A percentile compares a stretch with the other conserved stretches of the same genome.
These are phyloP conservation scores for Agrocybe praecox DNA, from an alignment of 768 basidiomycete genomes.

Conservation along the genomic window DNA sequence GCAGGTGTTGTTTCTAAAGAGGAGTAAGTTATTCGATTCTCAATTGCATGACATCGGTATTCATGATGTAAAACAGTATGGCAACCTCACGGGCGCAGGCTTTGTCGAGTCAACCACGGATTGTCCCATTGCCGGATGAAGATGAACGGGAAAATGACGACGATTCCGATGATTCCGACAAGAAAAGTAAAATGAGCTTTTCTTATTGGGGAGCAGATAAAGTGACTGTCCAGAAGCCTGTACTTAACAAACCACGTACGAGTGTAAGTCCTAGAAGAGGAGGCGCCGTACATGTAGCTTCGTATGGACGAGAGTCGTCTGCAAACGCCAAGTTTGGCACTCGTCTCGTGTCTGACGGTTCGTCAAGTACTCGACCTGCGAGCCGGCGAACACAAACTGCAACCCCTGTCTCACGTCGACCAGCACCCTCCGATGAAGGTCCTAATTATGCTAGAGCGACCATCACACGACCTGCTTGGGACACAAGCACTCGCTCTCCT, in stretches of 20 bases:
- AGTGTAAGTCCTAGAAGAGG: constrained; percentile 44
- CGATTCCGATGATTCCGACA: constrained; percentile 85
- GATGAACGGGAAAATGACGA: constrained; percentile 54
- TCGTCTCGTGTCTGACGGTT: constrained; percentile 71
- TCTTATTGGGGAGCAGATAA: constrained; percentile 94
- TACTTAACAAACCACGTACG: constrained; percentile 47
- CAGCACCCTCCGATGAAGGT: constrained; percentile 60
- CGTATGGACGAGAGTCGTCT: constrained; percentile 79
- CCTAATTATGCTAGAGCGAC: constrained; percentile 70
- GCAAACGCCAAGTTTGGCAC: constrained; percentile 94
- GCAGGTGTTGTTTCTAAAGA: constrained; percentile 89
- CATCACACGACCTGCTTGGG: constrained; percentile 77
- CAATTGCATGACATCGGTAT: constrained; percentile 5
- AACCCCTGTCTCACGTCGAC: constrained; percentile 47
- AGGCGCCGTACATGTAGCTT: constrained; percentile 39
- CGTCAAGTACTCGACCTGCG: constrained; percentile 53
- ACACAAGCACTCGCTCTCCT: constrained; percentile 50
- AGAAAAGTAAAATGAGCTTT: constrained; percentile 93
- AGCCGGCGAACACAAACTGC: constrained; percentile 61
- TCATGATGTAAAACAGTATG: constrained; percentile 46
- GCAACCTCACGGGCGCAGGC: constrained; percentile 70
- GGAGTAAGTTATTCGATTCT: constrained; percentile 59
- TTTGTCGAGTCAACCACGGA: constrained; percentile 57
- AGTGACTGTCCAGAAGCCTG: constrained; percentile 82
- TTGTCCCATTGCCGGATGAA: constrained; percentile 71